Evolutionary conservation across 2,329 filamentous ascomycete species (phyloP).

Genomic region (Taxawa tesnikishii): DNA sequence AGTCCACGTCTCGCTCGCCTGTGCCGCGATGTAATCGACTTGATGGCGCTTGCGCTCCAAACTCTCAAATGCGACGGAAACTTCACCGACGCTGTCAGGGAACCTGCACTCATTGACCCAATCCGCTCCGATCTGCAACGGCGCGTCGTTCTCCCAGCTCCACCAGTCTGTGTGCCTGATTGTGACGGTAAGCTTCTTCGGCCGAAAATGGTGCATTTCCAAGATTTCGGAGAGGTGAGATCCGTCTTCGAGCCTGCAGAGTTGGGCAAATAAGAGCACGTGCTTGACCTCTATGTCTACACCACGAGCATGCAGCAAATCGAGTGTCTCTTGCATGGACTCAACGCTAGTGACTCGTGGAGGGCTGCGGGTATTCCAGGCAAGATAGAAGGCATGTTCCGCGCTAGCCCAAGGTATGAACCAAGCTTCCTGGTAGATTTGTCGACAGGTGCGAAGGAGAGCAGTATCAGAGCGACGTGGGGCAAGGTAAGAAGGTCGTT

Average conservation of each 20-base stretch:
- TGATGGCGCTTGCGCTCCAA: constrained; percentile 33
- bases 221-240: constrained; percentile 8
- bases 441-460: constrained; percentile 23
- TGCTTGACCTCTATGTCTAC: constrained; percentile 2
- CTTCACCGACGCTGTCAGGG: constrained; percentile 13
- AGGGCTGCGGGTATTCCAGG: constrained; percentile 2
- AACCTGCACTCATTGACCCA: constrained; percentile 12
- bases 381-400: constrained; percentile 6
- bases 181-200: constrained; percentile 17
- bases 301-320: constrained; percentile 1
- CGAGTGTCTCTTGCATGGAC: constrained; percentile 2
- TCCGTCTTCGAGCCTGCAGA: constrained; percentile 5
- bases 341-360: constrained; percentile 1
- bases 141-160: constrained; percentile 19
- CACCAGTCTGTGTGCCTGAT: constrained; percentile 24
- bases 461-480: constrained; percentile 12
- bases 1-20: constrained; percentile 23
- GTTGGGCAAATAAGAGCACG: constrained; percentile 6
- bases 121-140: constrained; percentile 12
- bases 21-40: constrained; percentile 30
- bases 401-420: constrained; percentile 4
- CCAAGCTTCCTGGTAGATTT: constrained; percentile 21
- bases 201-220: constrained; percentile 11
- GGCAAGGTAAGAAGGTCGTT: constrained; percentile 19
- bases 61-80: constrained; percentile 37